Base-by-base conservation (phyloP, 768 basidiomycete genomes). In the Boletus rubropictus region DNA sequence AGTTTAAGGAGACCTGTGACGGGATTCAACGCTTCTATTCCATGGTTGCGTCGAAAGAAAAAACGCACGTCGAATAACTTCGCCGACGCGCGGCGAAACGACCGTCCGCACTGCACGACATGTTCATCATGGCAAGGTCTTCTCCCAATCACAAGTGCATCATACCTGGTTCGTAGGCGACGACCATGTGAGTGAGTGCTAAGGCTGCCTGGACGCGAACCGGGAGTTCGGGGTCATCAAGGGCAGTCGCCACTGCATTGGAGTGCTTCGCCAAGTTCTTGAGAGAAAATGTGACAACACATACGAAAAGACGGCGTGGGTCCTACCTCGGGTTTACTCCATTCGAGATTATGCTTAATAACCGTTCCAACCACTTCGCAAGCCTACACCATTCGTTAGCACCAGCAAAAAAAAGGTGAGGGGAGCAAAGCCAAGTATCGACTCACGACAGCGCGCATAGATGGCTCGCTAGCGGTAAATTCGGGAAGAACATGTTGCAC, bases 181-280 rank as follows among this genome's bases (percentile, higher is more conserved):
- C 66, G 14, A 91, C 77, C 71, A 92, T 74, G 62, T 90, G 84
- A 3, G 87, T 85, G 48, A 95, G 70, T 2, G 88, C 82, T 51
- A 93, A 69, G 1, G 84, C 83, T 7, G 89, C 89, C 44, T 90
- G 87, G 8, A 93, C 86, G 31, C 84, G 80, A 24, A 93, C 89
- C 0, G 90, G 89, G 45, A 93, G 74, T 52, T 88, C 84, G 0
- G 78, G 61, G 55, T 94, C 89, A 57, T 89, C 85, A 39, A 93
- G 70, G 6, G 78, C 78, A n/a, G 69, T 65, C 18, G 81, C 79
- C 37, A 87, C 74, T 1, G 80, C 82, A 32, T 74, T 73, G 68
- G 85, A 86, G 59, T 84, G 79, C 25, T 65, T 68, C 48, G 73
- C 75, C 58, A 91, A 65, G 57, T 80, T 76, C 83, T 89, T 4